phyloP scores from a whole-genome alignment of 768 basidiomycete genomes.

The Trametopsis cervina region DNA sequence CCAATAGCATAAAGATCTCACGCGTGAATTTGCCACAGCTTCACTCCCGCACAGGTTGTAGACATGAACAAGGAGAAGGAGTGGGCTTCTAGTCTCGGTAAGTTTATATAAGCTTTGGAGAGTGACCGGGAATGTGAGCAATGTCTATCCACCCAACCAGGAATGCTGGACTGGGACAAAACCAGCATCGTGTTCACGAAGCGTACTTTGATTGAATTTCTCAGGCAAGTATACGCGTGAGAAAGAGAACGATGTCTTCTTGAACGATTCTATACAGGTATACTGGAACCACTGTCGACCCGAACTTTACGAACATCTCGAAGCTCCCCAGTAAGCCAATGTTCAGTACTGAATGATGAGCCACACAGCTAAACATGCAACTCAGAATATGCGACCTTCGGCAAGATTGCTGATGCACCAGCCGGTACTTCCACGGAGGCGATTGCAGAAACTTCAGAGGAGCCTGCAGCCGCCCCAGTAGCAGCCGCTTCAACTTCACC shows the following conservation, averaged over 20 bases:
- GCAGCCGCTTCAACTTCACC: no score
- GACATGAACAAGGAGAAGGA: constrained; percentile 66
- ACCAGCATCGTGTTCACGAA: constrained; percentile 78
- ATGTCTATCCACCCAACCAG: no score
- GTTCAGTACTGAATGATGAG: no score
- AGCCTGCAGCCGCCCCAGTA: constrained; percentile 5
- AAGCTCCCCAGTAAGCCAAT: constrained; percentile 61
- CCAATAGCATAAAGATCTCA: background rate
- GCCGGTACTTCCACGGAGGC: constrained; percentile 10
- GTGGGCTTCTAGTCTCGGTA: constrained; percentile 65
- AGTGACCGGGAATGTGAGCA: background rate
- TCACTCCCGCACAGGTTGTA: constrained; percentile 46
- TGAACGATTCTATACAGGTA: constrained; percentile 40
- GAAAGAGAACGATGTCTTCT: no score
- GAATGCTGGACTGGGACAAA: constrained; percentile 76
- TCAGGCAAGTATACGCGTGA: constrained; percentile 66
- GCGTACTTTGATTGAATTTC: constrained; percentile 66
- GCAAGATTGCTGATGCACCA: constrained; percentile 34
- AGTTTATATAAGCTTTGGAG: constrained; percentile 16
- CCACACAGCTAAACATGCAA: no score
- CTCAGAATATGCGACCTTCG: constrained; percentile 66
- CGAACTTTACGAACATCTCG: constrained; percentile 65
- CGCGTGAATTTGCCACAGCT: constrained; percentile 32
- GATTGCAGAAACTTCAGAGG: constrained; percentile 9
- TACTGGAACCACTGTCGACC: constrained; percentile 68